Base-by-base conservation (phyloP, 164 flowering plant genomes). In the Annona cherimola region DNA sequence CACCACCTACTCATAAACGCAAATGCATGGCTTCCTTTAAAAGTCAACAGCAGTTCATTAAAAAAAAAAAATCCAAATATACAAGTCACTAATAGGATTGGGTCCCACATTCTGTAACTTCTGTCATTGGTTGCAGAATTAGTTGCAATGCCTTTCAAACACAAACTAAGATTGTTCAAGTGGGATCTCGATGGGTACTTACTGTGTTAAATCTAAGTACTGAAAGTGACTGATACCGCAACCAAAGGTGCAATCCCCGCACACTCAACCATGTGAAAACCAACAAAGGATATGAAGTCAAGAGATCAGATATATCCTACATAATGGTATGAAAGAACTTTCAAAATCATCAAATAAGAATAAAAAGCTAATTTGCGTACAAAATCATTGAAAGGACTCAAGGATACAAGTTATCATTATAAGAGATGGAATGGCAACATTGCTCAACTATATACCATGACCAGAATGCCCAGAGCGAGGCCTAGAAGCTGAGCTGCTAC, bases 401-500 rank as follows among this genome's bases (percentile, higher is more conserved):
- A 19, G 12, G 63, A 18, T 3, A 79, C 0, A 6, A 50, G 57
- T 50, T 50, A 26, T 26, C 35, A 1, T 26, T 26, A 50, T 50
- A 65, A 61, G 19, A 50, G 14, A 46, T 7, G 39, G 50, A 40
- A 50, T 44, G 45, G 12, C 69, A 55, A n/a, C 69, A 35, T 41
- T 50, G 55, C 61, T 39, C 66, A 71, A 44, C 45, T 43, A 72
- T 70, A 70, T 84, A 91, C 99, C 85, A 94, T 81, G 60, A 90
- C 71, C 71, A 91, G 61, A 75, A 94, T 83, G 65, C 99, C 97
- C 35, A 92, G 72, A 73, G 79, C 89, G 71, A 94, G 97, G 57
- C 99, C 97, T 75, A 94, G 67, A 75, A 92, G 80, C 85, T 94
- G 97, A 66, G 99, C 99, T 78, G 86, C 79, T 59, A 92, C 99